These are phyloP conservation scores for Taphrina pruni DNA, from an alignment of 1,139 yeast species.

Conservation along the genomic window DNA sequence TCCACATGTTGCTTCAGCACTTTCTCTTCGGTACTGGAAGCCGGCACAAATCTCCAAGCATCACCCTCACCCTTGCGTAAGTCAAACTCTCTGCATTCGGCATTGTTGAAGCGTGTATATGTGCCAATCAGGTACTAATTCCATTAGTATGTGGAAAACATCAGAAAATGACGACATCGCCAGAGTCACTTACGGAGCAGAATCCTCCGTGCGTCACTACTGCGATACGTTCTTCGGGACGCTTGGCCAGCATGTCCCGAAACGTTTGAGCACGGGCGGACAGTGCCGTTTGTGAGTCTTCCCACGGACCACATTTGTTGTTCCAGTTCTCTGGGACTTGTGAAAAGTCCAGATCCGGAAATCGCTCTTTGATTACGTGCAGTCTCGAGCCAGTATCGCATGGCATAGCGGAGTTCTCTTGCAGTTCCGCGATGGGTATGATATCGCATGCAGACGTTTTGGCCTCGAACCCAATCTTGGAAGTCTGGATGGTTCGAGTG, in stretches of 20 bases:
- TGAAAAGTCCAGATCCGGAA: slow-evolving; percentile 36
- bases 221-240: slow-evolving; percentile 41
- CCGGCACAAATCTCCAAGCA: slow-evolving; percentile 6
- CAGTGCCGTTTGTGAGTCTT: slow-evolving; percentile 34
- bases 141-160: too few relatives aligned
- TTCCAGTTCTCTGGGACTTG: slow-evolving; percentile 40
- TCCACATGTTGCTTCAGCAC: slow-evolving; percentile 13
- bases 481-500: slow-evolving; percentile 44
- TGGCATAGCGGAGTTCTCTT: slow-evolving; percentile 42
- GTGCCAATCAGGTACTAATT: slow-evolving; percentile 19
- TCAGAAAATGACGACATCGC: too few relatives aligned
- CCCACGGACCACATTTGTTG: slow-evolving; percentile 41
- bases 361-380: slow-evolving; percentile 19
- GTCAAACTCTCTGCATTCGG: slow-evolving; percentile 26
- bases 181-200: slow-evolving; percentile 20
- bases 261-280: slow-evolving; percentile 33
- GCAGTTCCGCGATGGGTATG: slow-evolving; percentile 39
- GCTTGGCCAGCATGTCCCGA: slow-evolving; percentile 15
- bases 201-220: slow-evolving; percentile 44
- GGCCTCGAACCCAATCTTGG: slow-evolving; percentile 40
- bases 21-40: background rate
- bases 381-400: slow-evolving; percentile 43
- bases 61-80: background rate
- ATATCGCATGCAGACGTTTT: slow-evolving; percentile 2
- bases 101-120: slow-evolving; percentile 22